Evolutionary conservation across 1,139 yeast genomes (phyloP), one percentile per base, ranked within the genome.

Genomic region (Fermentozyma sake): DNA sequence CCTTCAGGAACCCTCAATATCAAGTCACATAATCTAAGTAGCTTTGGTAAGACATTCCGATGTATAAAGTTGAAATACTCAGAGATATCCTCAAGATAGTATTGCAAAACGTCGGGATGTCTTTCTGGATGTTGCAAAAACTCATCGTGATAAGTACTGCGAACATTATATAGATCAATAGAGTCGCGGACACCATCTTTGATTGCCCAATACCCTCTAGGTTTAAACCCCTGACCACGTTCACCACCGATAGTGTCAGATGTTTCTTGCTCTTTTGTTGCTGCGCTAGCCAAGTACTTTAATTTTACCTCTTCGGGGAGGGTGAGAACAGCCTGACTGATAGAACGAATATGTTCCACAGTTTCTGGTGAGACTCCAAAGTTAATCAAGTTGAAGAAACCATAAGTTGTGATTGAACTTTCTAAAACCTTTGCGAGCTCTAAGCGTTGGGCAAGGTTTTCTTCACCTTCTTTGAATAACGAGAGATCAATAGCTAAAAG

Each of bases 171-270:
- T 37, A 55, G 62, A 28, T 50, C 61, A 30, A 66, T 64, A 9
- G 58, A 51, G 32, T 67, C 72, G 11, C 63, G 44, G 3, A 59
- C 55, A 1, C 61, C 63, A 30, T 63, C 55, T 17, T 60, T 54
- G 44, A 64, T 54, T 21, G 58, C 46, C 72, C 68, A 62, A 30
- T 60, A 59, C 1, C 65, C 66, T 29, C 45, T 52, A 11, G 73
- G 73, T 35, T 67, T 67, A 41, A 50, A 67, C 1, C 72, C 73
- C 20, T 50, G 48, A 3, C 71, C 72, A 23, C 71, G 47, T 32
- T 66, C 70, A 7, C 66, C 68, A 2, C 73, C 72, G 11, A 55
- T 27, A 11, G 16, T 22, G 5, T 25, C 28, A 3, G 58, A 46
- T 12, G 45, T 50, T 18, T 34, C 38, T n/a, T 33, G 34, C 13